A percentile compares a stretch with the other conserved stretches of the same genome.
Conservation (phyloP, 345 rosid species). For the Eutrema japonicum region DNA sequence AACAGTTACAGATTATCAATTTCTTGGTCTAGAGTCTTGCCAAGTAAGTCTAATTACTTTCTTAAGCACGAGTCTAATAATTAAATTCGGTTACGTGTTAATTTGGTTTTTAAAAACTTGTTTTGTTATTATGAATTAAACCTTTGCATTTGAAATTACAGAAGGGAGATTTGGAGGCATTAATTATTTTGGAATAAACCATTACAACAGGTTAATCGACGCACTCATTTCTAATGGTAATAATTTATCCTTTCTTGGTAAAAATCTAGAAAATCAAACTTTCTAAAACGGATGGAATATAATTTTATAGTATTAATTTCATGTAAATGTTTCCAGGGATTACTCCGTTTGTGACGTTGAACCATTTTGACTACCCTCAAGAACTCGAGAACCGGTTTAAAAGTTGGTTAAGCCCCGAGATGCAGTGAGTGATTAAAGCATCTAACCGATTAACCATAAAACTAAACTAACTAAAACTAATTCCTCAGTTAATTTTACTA, state of each 20-base stretch:
- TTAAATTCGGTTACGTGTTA: neutral
- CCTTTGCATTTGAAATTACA: constrained; percentile 28
- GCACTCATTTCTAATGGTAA: constrained; percentile 59
- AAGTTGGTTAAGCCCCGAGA: constrained; percentile 70
- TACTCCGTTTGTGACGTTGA: constrained; percentile 74
- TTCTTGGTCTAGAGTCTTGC: constrained; percentile 83
- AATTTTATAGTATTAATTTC: neutral
- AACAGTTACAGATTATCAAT: constrained; percentile 76
- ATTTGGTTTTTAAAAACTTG: neutral
- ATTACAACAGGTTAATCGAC: constrained; percentile 62
- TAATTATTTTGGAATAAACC: constrained; percentile 61
- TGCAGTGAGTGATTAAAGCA: constrained; percentile 49
- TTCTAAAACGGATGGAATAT: neutral
- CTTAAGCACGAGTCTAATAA: neutral
- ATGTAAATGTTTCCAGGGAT: constrained; percentile 57
- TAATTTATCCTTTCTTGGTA: neutral
- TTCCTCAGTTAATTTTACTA: constrained; percentile 2
- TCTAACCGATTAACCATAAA: neutral
- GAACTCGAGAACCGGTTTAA: constrained; percentile 72
- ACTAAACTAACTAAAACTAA: neutral
- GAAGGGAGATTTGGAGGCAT: constrained; percentile 74
- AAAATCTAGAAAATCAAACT: no score
- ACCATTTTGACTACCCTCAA: constrained; percentile 78
- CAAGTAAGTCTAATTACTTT: constrained; percentile 53
- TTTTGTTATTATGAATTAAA: neutral